These are phyloP conservation scores for Ustulina deusta DNA, from an alignment of 2,329 filamentous ascomycete species.

Conservation along the genomic window DNA sequence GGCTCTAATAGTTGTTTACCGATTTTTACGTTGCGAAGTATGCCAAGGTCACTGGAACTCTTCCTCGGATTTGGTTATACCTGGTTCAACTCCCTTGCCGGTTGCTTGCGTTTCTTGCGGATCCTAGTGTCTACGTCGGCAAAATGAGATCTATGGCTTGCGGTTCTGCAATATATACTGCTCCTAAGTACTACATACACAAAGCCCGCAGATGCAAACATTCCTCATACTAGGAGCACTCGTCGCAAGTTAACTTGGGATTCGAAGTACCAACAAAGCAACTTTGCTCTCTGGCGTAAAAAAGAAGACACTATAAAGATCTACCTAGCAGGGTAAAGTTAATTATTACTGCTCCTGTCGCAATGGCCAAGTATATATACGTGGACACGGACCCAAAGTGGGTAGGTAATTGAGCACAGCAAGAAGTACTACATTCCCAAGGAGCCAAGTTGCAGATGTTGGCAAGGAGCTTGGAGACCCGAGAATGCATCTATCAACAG, in stretches of 20 bases:
- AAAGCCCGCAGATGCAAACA: slow-evolving; percentile 4
- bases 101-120: slow-evolving; percentile 13
- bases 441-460: too few species aligned
- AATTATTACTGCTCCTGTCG: background rate
- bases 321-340: too few species aligned
- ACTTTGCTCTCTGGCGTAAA: background rate
- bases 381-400: too few species aligned
- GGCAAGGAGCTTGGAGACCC: too few species aligned
- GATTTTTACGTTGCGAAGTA: slow-evolving; percentile 5
- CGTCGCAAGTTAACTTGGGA: slow-evolving; percentile 2
- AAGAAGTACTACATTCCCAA: too few species aligned
- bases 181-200: slow-evolving; percentile 3
- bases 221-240: slow-evolving; percentile 1
- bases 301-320: too few species aligned
- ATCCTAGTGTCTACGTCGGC: slow-evolving; percentile 1
- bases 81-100: background rate
- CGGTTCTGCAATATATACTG: slow-evolving; percentile 6
- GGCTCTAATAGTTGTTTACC: background rate
- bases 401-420: too few species aligned
- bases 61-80: slow-evolving; percentile 13
- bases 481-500: too few species aligned
- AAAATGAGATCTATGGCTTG: background rate
- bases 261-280: background rate
- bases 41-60: slow-evolving; percentile 1
- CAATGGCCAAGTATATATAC: background rate